Conservation (phyloP, 768 basidiomycete species). For the Auriscalpium orientale region DNA sequence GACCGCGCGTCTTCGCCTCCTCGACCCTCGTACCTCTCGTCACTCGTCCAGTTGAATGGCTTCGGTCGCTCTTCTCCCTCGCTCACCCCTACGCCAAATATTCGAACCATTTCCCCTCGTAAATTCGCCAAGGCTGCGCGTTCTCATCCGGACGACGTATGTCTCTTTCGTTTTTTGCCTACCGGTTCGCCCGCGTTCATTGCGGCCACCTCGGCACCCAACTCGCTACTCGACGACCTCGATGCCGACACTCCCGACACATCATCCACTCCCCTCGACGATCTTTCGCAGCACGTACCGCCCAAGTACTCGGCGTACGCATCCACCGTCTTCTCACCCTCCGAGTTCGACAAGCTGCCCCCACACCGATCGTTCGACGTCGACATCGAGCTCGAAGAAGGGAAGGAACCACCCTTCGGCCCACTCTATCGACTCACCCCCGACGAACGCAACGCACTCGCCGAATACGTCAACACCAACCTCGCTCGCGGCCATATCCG, state of each 20-base stretch:
- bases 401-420: slow-evolving; percentile 18
- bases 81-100: neutral
- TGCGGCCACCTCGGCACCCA: neutral
- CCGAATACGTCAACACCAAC: slow-evolving; percentile 29
- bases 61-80: neutral
- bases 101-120: neutral
- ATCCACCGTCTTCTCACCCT: slow-evolving; percentile 21
- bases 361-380: slow-evolving; percentile 28
- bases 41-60: neutral
- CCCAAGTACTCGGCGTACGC: slow-evolving; percentile 21
- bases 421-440: slow-evolving; percentile 29
- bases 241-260: neutral
- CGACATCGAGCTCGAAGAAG: slow-evolving; percentile 27
- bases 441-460: slow-evolving; percentile 26
- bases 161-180: neutral
- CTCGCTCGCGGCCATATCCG: slow-evolving; percentile 25
- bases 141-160: neutral
- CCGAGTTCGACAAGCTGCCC: slow-evolving; percentile 24
- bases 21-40: neutral
- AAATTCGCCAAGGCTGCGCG: neutral
- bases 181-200: neutral
- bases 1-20: neutral
- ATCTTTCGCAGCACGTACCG: neutral
- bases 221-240: neutral
- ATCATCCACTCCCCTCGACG: neutral